Evolutionary conservation across 306 rosid genomes (phyloP), one percentile per base, ranked within the genome.

Genomic region (Vachellia collinsii): DNA sequence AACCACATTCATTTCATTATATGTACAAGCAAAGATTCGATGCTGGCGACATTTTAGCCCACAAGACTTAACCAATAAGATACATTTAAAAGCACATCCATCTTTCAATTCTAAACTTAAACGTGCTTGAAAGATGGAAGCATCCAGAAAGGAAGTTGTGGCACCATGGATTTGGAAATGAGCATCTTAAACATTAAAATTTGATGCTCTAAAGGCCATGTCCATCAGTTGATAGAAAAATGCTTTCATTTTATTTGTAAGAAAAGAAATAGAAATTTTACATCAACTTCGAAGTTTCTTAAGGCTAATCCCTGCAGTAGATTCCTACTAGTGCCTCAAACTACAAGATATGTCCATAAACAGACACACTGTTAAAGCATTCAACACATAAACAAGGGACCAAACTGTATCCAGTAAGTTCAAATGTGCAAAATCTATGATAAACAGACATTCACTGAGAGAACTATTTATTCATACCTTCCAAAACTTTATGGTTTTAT

Each of bases 401-500:
- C 77, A 70, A 83, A 77, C 80, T 25, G 25, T 20, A 67, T 69
- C 63, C 81, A 66, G 36, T 8, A 86, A 9, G 64, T 58, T 69
- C 56, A 80, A 77, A 42, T n/a, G 81, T 43, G 76, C 72, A 43
- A 51, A 61, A 79, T 62, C 53, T 14, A 72, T 41, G 9, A 81
- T 53, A 51, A 6, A 77, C 22, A 67, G 41, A 72, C 76, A 42
- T 46, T 39, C 50, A 79, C 47, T 37, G 38, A 74, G 61, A 65
- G 66, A 70, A 50, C 64, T 65, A 76, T 53, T 61, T 23, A 47
- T 47, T 80, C 86, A 59, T 89, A 93, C 99, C 99, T 96, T 96
- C 99, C 99, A 96, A 83, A 89, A 92, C 85, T 96, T 96, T 54
- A 96, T 96, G 39, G 99, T 96, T 87, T 96, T 96, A 58, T 96